Conservation (phyloP, 768 basidiomycete species). For the Exsudoporus frostii region DNA sequence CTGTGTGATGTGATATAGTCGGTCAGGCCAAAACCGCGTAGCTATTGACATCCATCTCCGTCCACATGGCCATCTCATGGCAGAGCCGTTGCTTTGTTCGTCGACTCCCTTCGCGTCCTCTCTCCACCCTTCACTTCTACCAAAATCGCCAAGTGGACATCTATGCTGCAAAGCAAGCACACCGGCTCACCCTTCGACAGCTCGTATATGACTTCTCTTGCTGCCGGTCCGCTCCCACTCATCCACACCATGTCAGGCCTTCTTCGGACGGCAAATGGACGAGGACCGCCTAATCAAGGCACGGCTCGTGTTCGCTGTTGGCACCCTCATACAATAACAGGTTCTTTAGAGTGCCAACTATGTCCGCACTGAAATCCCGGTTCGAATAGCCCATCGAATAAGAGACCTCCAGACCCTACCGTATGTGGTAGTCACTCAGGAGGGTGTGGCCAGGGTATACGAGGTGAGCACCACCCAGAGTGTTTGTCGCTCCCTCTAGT, state of each 20-base stretch:
- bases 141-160: constrained; percentile 79
- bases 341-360: constrained; percentile 76
- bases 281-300: constrained; percentile 76
- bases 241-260: constrained; percentile 49
- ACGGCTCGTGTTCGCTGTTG: constrained; percentile 8
- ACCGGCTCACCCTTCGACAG: constrained; percentile 73
- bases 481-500: background rate
- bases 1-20: constrained; percentile 26
- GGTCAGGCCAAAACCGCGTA: background rate
- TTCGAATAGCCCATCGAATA: constrained; percentile 83
- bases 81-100: constrained; percentile 9
- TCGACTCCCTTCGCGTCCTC: constrained; percentile 14
- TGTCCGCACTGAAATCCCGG: constrained; percentile 84
- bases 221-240: background rate
- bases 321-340: background rate
- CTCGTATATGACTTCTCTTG: constrained; percentile 46
- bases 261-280: constrained; percentile 82
- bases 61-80: constrained; percentile 25
- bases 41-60: background rate
- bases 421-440: constrained; percentile 83
- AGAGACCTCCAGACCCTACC: constrained; percentile 85
- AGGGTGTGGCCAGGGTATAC: constrained; percentile 79
- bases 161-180: constrained; percentile 72
- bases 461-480: constrained; percentile 50
- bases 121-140: constrained; percentile 63